phyloP scores from a whole-genome alignment of 2,329 filamentous ascomycete species.

The Laburnicola sp. region DNA sequence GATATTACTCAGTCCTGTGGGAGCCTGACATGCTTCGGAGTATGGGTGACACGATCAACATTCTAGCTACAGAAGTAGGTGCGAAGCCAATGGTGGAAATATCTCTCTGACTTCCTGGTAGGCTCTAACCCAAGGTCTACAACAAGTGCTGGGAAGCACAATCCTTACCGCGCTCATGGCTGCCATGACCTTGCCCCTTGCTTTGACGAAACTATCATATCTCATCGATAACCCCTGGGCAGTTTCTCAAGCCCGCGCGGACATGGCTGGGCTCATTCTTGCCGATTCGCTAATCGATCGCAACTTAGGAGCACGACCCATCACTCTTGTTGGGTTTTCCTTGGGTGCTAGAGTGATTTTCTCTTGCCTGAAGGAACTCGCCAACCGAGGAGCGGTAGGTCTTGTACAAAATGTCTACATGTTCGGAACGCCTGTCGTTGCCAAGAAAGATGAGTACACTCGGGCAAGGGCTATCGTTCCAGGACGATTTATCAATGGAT shows the following conservation, averaged over 20 bases:
- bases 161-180: constrained; percentile 89
- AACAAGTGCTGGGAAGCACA: constrained; percentile 91
- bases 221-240: constrained; percentile 98
- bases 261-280: constrained; percentile 84
- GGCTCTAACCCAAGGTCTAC: constrained; percentile 93
- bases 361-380: constrained; percentile 83
- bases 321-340: constrained; percentile 94
- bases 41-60: constrained; percentile 98
- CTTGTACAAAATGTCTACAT: constrained; percentile 93
- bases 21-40: constrained; percentile 97
- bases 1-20: constrained; percentile 98
- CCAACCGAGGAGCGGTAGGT: constrained; percentile 79
- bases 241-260: constrained; percentile 90
- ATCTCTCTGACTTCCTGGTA: constrained; percentile 44
- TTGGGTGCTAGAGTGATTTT: constrained; percentile 91
- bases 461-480: constrained; percentile 80
- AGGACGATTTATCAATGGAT: constrained; percentile 94
- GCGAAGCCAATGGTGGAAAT: constrained; percentile 26
- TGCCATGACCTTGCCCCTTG: constrained; percentile 85
- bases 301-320: constrained; percentile 85
- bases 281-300: constrained; percentile 92
- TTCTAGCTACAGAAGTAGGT: constrained; percentile 89
- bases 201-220: constrained; percentile 91
- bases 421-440: constrained; percentile 89
- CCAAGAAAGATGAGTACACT: constrained; percentile 86